Evolutionary conservation across 2,329 filamentous ascomycete genomes (phyloP), one percentile per base, ranked within the genome.

Genomic region (Talaromyces sp.): DNA sequence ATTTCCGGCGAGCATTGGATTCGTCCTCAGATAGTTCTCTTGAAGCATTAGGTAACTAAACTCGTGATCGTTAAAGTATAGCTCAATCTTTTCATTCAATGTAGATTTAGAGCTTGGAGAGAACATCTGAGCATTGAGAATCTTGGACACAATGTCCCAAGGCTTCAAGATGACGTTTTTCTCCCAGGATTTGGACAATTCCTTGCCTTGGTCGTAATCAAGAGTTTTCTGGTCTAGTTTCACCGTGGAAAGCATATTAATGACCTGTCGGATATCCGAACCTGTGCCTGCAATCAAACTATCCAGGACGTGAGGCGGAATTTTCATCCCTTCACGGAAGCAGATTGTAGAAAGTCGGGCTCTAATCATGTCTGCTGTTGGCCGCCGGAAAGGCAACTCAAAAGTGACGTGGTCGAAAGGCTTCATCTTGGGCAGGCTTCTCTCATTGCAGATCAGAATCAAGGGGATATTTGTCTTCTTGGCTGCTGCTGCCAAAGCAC

Each of bases 21-120:
- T 91, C 1, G 92, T 92, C 65, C 87, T 89, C 12, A 99, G 83
- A 69, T 99, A 99, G 72, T 99, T 99, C 75, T 99, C 96, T 74
- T 99, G 95, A 54, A 99, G 87, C 95, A 99, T 98, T 59, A 99
- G 82, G 71, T 89, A 95, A 70, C 92, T 97, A 78, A 98, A 96
- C 70, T 99, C 95, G 72, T 99, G 95, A 70, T 99, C 95, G 75
- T 99, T 98, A 82, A 99, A 99, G 76, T 99, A 99, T 1, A 99
- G 86, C 77, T 99, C 94, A 65, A 96, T 95, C 82, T 99, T 99
- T 75, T 99, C 94, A 73, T 98, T 98, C 40, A 99, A 80, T 0
- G 92, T 96, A 3, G 91, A 82, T 67, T 91, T 96, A 77, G 92
- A 96, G 56, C 88, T 87, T 4, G 88, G 84, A 28, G 90, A 84